Evolutionary conservation across 176 grass and related monocot species (phyloP), one percentile per base, ranked within the genome.

Genomic region (Oryza glumipatula): DNA sequence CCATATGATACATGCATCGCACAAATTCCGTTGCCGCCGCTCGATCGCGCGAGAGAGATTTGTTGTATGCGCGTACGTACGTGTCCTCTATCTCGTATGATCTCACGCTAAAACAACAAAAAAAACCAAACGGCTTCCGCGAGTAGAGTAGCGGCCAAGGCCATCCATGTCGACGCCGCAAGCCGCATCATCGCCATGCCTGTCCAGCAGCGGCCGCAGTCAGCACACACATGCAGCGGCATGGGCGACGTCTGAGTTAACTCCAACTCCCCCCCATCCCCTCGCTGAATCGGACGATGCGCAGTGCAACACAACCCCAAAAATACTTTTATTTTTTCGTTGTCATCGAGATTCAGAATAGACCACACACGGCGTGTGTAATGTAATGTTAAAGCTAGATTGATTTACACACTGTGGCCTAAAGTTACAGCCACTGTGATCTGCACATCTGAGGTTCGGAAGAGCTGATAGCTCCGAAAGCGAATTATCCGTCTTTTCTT

Each of bases 171-270:
- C 67, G 15, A 45, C 21, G 77, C 56, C 76, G 21, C 76, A 30
- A 30, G 28, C 33, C 33, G 33, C 33, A 47, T 81, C 85, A 35
- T 19, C 63, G 11, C 85, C 85, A 69, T 82, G 17, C 78, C 47
- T 30, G 7, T 19, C 24, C 48, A 70, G 24, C 85, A 71, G 63
- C 19, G 0, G 58, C 21, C 58, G 54, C 54, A 7, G 54, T 15
- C 16, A 21, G 16, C 16, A 51, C 43, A 11, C 14, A 51, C 7
- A 21, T 39, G 54, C 54, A 58, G 19, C 54, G 14, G 64, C 64
- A 86, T 81, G 45, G 38, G 70, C 81, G 13, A 3, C 6, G 3
- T 4, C 3, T 4, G 56, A 35, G 3, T 35, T 35, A 35, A 0
- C 4, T 35, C 28, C 28, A 44, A 28, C 36, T 4, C 33, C 33